Evolutionary conservation across 1,139 yeast genomes (phyloP).

Genomic region (Diutina pseudorugosa): DNA sequence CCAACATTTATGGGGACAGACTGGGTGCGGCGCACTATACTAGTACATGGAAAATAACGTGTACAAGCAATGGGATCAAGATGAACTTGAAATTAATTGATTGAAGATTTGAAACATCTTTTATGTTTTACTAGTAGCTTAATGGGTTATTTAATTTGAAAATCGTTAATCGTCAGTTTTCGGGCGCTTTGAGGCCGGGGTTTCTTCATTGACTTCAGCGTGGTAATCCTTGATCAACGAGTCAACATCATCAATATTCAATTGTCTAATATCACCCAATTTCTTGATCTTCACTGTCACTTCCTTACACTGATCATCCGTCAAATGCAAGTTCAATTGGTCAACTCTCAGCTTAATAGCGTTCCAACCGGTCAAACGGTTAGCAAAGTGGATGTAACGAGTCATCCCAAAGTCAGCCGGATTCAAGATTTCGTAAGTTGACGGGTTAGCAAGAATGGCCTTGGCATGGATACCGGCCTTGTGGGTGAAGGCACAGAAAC

Average conservation of each 20-base stretch:
- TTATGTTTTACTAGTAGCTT: background rate
- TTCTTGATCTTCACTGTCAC: conserved; percentile 87
- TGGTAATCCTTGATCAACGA: conserved; percentile 93
- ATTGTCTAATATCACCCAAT: conserved; percentile 89
- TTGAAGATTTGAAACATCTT: background rate
- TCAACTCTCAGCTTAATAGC: conserved; percentile 98
- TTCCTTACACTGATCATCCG: conserved; percentile 91
- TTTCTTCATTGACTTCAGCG: conserved; percentile 26
- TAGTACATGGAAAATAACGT: background rate
- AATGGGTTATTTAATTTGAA: background rate
- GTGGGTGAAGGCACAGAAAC: conserved; percentile 98
- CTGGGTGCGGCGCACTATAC: background rate
- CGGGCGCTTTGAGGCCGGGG: background rate
- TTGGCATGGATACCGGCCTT: conserved; percentile 99
- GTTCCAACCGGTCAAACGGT: conserved; percentile 97
- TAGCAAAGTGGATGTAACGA: conserved; percentile 93
- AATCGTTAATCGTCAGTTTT: background rate
- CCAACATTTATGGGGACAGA: conserved; percentile 39
- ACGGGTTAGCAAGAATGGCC: conserved; percentile 96
- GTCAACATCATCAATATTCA: conserved; percentile 94
- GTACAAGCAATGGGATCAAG: background rate
- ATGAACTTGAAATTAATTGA: background rate
- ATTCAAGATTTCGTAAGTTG: conserved; percentile 90
- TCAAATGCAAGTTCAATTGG: conserved; percentile 80
- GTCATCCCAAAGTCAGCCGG: conserved; percentile 94